Base-by-base conservation (phyloP, 805 yeast genomes). In the Candida taoyuanica region DNA sequence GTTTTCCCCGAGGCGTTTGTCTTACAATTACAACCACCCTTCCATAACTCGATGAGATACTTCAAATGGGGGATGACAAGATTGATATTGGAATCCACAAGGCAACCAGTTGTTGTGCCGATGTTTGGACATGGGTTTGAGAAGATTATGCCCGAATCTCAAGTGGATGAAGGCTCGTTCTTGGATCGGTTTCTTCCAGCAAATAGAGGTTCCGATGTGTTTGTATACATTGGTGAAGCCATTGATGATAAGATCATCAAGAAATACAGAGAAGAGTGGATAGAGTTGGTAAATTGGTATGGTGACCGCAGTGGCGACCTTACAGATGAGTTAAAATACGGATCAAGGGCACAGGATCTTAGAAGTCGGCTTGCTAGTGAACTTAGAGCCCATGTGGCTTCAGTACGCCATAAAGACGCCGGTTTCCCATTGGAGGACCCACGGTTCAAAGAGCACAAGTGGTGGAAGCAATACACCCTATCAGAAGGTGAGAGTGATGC, bases 1-100 rank as follows among this genome's bases (percentile, higher is more conserved):
- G 77, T 88, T 4, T 91, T 86, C 60, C 98, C 98, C 0, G 98
- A 91, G 59, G 96, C 95, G 0, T 86, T 81, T 58, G 98, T 91
- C 5, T 73, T 91, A 37, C 98, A 93, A 59, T 59, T 85, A 34
- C 72, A 79, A 43, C 79, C 81, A 25, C 96, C 96, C 0, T 78
- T 76, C 56, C 69, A 73, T 34, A 84, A 86, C 48, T 87, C 97
- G 4, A 85, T 93, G 93, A 69, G 96, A 46, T 91, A 85, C 61
- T 91, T 93, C 69, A 82, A 85, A 56, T 91, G 98, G 98, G 98
- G 98, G 0, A 79, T 88, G 1, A 76, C 95, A 3, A 70, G 98
- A 48, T 57, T 89, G 49, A 70, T 93, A 5, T 62, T 93, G 39
- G 98, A 91, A 59, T 69, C 94, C 8, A 79, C 91, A 0, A 73